Evolutionary conservation across 2,329 filamentous ascomycete genomes (phyloP).

Genomic region (Amauroascus niger): DNA sequence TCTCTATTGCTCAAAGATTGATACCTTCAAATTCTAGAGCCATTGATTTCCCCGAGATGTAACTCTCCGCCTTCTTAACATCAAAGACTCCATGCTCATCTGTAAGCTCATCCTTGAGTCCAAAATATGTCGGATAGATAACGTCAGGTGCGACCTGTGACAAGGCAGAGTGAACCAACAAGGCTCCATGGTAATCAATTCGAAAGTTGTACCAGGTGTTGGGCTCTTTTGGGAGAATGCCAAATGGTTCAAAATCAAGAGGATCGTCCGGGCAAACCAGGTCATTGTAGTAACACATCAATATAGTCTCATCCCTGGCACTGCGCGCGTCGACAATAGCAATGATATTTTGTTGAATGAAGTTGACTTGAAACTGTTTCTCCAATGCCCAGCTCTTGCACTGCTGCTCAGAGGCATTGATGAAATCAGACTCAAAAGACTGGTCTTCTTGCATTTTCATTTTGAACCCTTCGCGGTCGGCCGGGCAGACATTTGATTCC

Average conservation of each 20-base stretch:
- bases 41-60: too few species aligned
- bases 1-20: too few species aligned
- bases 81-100: neutral
- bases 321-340: neutral
- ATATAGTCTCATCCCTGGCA: neutral
- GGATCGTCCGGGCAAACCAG: neutral
- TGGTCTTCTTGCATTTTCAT: neutral
- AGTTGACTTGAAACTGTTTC: neutral
- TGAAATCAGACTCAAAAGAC: neutral
- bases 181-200: neutral
- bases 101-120: neutral
- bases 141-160: neutral
- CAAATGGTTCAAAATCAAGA: neutral
- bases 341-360: neutral
- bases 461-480: neutral
- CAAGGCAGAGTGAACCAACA: neutral
- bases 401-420: neutral
- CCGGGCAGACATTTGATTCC: neutral
- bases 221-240: neutral
- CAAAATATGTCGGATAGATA: neutral
- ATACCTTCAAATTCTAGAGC: too few species aligned
- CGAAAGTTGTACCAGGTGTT: neutral
- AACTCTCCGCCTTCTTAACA: neutral
- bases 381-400: neutral
- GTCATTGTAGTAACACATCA: neutral